Evolutionary conservation across 345 rosid genomes (phyloP), one percentile per base, ranked within the genome.

Genomic region (Sisymbrium altissimum): DNA sequence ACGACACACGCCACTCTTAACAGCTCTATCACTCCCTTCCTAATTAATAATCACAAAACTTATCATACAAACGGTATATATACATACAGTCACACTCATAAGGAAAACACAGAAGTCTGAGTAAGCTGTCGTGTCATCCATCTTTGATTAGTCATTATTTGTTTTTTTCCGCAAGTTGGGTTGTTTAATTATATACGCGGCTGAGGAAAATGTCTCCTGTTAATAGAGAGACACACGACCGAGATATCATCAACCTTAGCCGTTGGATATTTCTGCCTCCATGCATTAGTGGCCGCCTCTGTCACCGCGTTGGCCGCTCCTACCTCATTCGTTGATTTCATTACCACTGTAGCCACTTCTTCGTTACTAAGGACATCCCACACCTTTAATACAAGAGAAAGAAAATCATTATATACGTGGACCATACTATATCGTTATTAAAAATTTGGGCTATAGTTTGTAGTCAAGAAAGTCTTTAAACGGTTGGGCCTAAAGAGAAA

Each of bases 331-430:
- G 50, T 81, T 0, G 90, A 85, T 6, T 72, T 70, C 84, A 77
- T 43, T 35, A 83, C 91, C 30, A 84, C 81, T 9, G 84, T 71
- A 0, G 80, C 84, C 13, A 88, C 96, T 74, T 93, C 81, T 13
- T 80, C 72, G 78, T 88, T 90, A 48, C 83, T 83, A 27, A 93
- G 91, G 66, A 87, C 97, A 83, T 93, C 97, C 89, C 92, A 90
- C 39, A 90, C 87, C 94, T 89, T 36, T 3, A n/a, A n/a, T n/a
- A 13, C 9, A 30, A 25, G 32, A 15, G 21, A 4, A 39, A 0
- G 21, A 66, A 33, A 35, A 7, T 4, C n/a, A 41, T 64, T 72
- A 63, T 2, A n/a, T 14, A 27, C 27, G 9, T 72, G 29, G 6
- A 25, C 21, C 14, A 27, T 48, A n/a, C n/a, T 18, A 1, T 4